Conservation (phyloP, 2,329 filamentous ascomycete genomes). For the Xylariales sp. region DNA sequence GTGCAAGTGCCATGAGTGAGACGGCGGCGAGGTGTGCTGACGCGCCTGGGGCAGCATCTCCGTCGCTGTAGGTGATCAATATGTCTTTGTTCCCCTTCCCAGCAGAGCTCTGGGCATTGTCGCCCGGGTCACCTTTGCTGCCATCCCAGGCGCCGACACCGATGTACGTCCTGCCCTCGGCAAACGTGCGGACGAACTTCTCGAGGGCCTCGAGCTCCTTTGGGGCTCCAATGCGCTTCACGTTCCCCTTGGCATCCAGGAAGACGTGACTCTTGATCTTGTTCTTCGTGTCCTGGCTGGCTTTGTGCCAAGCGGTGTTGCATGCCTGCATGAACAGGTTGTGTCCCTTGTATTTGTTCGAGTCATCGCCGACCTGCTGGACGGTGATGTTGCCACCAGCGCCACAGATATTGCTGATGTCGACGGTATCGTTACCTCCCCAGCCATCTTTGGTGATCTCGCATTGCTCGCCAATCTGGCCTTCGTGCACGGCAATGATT, state of each 20-base stretch:
- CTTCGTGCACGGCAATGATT: constrained; percentile 34
- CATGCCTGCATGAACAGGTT: constrained; percentile 34
- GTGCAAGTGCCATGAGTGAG: no score
- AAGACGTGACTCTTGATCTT: constrained; percentile 28
- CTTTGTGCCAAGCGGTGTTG: constrained; percentile 28
- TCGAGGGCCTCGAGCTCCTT: constrained; percentile 31
- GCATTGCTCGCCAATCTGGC: constrained; percentile 33
- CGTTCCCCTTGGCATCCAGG: constrained; percentile 23
- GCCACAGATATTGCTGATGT: constrained; percentile 32
- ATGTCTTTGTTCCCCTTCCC: constrained; percentile 35
- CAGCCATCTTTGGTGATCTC: constrained; percentile 34
- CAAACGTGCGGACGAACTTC: constrained; percentile 32
- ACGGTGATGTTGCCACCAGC: constrained; percentile 36
- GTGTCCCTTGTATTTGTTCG: constrained; percentile 31
- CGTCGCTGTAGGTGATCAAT: constrained; percentile 32
- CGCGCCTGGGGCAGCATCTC: no score
- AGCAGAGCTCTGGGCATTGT: constrained; percentile 31
- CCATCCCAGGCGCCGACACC: constrained; percentile 33
- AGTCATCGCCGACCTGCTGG: constrained; percentile 29
- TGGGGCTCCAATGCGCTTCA: constrained; percentile 29
- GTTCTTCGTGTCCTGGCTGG: constrained; percentile 26
- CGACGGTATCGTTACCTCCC: constrained; percentile 20
- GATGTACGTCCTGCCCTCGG: constrained; percentile 33
- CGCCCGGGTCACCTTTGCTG: constrained; percentile 25
- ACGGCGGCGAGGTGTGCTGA: no score